Base-by-base conservation (phyloP, 148 eudicot species). In the Arbutus unedo region DNA sequence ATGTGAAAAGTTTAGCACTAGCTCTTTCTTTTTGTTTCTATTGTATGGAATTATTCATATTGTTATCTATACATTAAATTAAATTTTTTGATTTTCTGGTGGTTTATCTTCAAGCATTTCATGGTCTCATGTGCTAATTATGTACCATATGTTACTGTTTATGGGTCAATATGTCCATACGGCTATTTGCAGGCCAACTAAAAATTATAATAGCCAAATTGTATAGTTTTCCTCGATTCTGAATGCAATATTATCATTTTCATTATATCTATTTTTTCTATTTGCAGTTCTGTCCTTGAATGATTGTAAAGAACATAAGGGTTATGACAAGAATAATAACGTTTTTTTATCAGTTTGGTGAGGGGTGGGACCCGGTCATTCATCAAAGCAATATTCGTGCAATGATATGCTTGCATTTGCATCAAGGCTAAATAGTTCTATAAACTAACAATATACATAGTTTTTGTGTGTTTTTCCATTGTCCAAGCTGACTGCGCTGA, bases 241-340 rank as follows among this genome's bases (percentile, higher is more conserved):
- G 38, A 31, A 31, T 31, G 38, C 38, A 31, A 31, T 31, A 31
- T 31, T 31, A 31, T 31, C 0, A 31, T 31, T 31, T 31, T 31
- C 38, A 0, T 31, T 31, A 31, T n/a, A n/a, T n/a, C 4, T 68
- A 14, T 3, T 2, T 43, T 41, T 44, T 44, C 8, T 7, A 16
- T 18, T 70, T 70, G 8, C 18, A 38, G n/a, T 70, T 72, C 49
- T 72, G 50, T 72, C 76, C 76, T 44, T 44, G 50, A 72, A 72
- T 72, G 51, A 45, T 72, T 16, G 21, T 72, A 45, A 72, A 41
- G 49, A 72, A 3, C 18, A 18, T 3, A 71, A 71, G 76, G 16
- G 48, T 8, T 72, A 41, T 41, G 6, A 68, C 13, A 45, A 68
- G 74, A 68, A 72, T 72, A 44, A 18, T 45, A 0, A 47, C 10